Percentiles rank a stretch among this genome's conserved stretches.
These are phyloP conservation scores for Neocatenulostroma microsporum DNA, from an alignment of 2,329 filamentous ascomycete genomes.

Conservation along the genomic window DNA sequence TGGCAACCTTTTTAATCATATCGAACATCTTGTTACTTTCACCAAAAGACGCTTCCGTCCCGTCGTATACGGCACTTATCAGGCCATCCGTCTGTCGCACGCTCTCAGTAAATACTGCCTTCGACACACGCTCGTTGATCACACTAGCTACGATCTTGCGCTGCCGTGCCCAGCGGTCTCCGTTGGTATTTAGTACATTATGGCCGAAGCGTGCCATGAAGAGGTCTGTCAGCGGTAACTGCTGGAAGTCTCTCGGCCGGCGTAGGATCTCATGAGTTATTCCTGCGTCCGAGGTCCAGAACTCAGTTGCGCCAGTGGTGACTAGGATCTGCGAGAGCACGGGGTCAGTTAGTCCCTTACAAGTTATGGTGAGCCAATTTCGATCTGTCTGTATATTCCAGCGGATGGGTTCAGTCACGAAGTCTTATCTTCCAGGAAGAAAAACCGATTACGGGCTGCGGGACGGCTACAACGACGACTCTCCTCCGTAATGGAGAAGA, in stretches of 20 bases:
- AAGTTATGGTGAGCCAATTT: too few species aligned
- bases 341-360: too few species aligned
- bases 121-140: slow-evolving; percentile 29
- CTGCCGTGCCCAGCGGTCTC: slow-evolving; percentile 25
- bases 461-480: too few species aligned
- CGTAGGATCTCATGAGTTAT: slow-evolving; percentile 17
- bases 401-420: too few species aligned
- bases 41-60: neutral
- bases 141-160: slow-evolving; percentile 26
- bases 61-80: slow-evolving; percentile 17
- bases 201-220: slow-evolving; percentile 21
- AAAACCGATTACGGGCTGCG: too few species aligned
- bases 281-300: slow-evolving; percentile 21
- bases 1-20: slow-evolving; percentile 28
- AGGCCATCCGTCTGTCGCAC: slow-evolving; percentile 22
- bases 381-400: too few species aligned
- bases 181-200: slow-evolving; percentile 21
- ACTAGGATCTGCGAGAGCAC: slow-evolving; percentile 7
- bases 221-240: slow-evolving; percentile 13
- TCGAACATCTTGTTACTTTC: slow-evolving; percentile 24
- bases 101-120: slow-evolving; percentile 25
- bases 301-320: slow-evolving; percentile 9
- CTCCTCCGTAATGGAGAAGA: too few species aligned
- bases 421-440: too few species aligned
- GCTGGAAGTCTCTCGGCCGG: slow-evolving; percentile 19